Base-by-base conservation (phyloP, 805 yeast genomes). In the Yamadazyma sp. region DNA sequence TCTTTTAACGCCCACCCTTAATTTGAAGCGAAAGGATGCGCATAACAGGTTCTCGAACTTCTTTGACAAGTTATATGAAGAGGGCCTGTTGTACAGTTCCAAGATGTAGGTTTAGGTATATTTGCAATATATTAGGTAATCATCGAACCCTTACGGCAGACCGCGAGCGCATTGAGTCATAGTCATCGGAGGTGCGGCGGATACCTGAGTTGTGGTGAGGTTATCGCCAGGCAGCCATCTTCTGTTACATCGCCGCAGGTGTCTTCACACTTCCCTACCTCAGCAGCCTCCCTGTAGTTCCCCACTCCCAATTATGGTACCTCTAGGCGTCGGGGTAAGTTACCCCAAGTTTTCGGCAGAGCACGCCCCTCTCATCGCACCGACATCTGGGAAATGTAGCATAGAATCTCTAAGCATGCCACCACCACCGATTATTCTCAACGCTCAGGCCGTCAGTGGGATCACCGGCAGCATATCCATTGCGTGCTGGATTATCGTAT, bases 401-500 rank as follows among this genome's bases (percentile, higher is more conserved):
- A n/a, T 22, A 11, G 13, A 23, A 11, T 32, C 25, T 24, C 24
- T 33, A 19, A 35, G 6, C 13, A 44, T 44, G 47, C 82, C 83
- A 16, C 82, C 83, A 23, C 80, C 80, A 17, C 85, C 89, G 3
- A 71, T 82, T 16, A 72, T 75, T 19, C 66, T 82, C 38, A 82
- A 78, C 47, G 80, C 86, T 12, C 77, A 78, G 46, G 85, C 85
- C 12, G 78, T 84, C 13, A 79, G 88, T 53, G 93, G 91, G 5
- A 82, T 85, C 39, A 79, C 84, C 13, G 86, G 84, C 42, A 87
- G 95, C 9, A 88, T 93, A 23, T 91, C 98, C 13, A 77, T 91
- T 32, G 95, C 97, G 11, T 93, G 97, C 59, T 91, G 99, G 99
- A 83, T 93, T 42, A 90, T 93, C 33, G 99, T 91, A 12, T 91